phyloP scores from a whole-genome alignment of 148 eudicot genomes.

The Amaranthus palmeri region DNA sequence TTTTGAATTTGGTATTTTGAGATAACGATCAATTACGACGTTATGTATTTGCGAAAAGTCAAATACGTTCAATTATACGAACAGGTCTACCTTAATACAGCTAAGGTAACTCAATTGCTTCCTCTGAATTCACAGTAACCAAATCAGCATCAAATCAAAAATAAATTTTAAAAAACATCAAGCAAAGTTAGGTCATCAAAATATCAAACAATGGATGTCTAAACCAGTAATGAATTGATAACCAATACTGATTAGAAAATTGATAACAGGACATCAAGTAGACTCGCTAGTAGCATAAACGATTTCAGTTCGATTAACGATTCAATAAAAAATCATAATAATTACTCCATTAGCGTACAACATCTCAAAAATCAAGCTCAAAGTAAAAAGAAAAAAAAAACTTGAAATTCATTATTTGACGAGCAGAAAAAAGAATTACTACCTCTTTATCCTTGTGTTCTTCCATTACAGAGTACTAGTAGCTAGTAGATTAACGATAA shows the following conservation, averaged over 20 bases:
- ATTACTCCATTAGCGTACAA: background rate
- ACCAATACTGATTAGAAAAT: background rate
- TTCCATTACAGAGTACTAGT: conserved; percentile 12
- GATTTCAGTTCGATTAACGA: background rate
- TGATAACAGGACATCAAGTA: background rate
- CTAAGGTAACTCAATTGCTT: conserved; percentile 12
- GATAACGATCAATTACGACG: background rate
- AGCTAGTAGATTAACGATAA: background rate
- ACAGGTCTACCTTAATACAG: conserved; percentile 1
- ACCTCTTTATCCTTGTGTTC: conserved; percentile 36
- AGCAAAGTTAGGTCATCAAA: conserved; percentile 8
- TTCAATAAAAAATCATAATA: background rate
- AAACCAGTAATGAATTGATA: background rate
- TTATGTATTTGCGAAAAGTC: background rate
- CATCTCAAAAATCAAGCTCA: background rate
- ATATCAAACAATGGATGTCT: background rate
- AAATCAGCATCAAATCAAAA: background rate
- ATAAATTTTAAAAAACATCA: background rate
- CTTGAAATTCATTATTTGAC: too few species aligned
- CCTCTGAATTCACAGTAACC: conserved; percentile 1
- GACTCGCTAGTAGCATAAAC: background rate
- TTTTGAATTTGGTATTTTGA: background rate
- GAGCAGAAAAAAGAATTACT: background rate
- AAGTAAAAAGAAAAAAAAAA: background rate
- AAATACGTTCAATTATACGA: background rate